These are phyloP conservation scores for Saraca asoca DNA, from an alignment of 331 rosid genomes.

Conservation along the genomic window DNA sequence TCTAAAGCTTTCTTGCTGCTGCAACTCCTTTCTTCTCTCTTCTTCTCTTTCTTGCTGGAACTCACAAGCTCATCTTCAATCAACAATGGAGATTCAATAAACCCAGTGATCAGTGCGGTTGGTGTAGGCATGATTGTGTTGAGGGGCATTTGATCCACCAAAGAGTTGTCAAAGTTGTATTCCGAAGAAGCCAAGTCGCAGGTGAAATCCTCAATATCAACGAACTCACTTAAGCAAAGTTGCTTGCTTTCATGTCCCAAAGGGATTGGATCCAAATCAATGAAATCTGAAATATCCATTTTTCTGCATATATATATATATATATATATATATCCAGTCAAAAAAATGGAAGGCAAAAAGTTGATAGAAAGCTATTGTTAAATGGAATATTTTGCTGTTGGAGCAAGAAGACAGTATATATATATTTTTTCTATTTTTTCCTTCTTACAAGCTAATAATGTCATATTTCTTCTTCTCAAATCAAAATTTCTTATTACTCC, in stretches of 20 bases:
- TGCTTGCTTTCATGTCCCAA: slow-evolving; percentile 24
- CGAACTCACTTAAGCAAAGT: slow-evolving; percentile 35
- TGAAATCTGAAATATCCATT: slow-evolving; percentile 35
- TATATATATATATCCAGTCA: neutral
- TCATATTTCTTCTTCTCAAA: no score
- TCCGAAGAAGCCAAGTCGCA: slow-evolving; percentile 33
- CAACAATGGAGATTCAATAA: slow-evolving; percentile 12
- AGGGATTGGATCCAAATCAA: slow-evolving; percentile 25
- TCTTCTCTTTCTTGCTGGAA: slow-evolving; percentile 24
- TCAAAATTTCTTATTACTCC: no score
- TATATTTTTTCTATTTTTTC: no score
- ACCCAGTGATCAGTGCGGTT: neutral
- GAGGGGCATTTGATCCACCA: slow-evolving; percentile 39
- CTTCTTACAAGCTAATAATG: no score
- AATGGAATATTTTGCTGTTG: no score
- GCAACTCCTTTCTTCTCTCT: slow-evolving; percentile 20
- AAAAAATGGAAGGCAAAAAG: neutral
- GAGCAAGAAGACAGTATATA: no score
- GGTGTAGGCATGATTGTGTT: slow-evolving; percentile 5
- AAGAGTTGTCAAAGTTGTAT: slow-evolving; percentile 14
- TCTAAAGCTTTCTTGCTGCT: slow-evolving; percentile 31
- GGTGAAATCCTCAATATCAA: slow-evolving; percentile 42
- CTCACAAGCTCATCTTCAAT: slow-evolving; percentile 23
- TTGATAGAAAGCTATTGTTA: neutral
- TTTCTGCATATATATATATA: slow-evolving; percentile 30